Evolutionary conservation across 805 yeast genomes (phyloP).

Genomic region (Kockiozyma suomiensis): DNA sequence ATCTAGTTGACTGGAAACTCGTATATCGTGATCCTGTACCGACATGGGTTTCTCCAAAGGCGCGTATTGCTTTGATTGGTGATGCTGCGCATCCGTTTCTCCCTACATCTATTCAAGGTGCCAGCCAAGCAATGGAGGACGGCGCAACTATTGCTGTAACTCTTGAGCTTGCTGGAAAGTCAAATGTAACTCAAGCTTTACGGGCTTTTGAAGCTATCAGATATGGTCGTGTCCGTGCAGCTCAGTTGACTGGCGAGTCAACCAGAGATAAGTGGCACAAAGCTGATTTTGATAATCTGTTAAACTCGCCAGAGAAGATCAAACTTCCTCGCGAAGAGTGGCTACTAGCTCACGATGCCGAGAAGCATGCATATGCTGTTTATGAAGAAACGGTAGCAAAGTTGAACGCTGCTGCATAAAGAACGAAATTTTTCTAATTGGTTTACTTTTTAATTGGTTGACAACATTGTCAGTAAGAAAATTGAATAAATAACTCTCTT

Average conservation of each 20-base stretch:
- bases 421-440: too few relatives aligned
- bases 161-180: conserved; percentile 2
- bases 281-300: conserved; percentile 4
- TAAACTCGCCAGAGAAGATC: background rate
- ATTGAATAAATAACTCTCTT: too few relatives aligned
- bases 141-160: conserved; percentile 3
- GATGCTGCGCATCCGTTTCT: conserved; percentile 6
- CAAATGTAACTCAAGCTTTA: background rate
- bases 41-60: conserved; percentile 60
- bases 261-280: conserved; percentile 7
- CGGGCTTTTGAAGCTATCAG: background rate
- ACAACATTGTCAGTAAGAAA: too few relatives aligned
- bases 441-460: too few relatives aligned
- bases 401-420: background rate
- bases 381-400: background rate
- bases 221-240: conserved; percentile 2
- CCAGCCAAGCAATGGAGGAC: conserved; percentile 11
- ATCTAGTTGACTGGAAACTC: conserved; percentile 48
- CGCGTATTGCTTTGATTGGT: conserved; percentile 2
- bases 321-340: conserved; percentile 4
- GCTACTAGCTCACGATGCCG: conserved; percentile 6
- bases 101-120: conserved; percentile 5
- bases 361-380: conserved; percentile 4
- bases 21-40: conserved; percentile 68
- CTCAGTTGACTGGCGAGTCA: background rate